Conservation (phyloP, 257 asterid genomes). For the Solanum corneliomulleri region DNA sequence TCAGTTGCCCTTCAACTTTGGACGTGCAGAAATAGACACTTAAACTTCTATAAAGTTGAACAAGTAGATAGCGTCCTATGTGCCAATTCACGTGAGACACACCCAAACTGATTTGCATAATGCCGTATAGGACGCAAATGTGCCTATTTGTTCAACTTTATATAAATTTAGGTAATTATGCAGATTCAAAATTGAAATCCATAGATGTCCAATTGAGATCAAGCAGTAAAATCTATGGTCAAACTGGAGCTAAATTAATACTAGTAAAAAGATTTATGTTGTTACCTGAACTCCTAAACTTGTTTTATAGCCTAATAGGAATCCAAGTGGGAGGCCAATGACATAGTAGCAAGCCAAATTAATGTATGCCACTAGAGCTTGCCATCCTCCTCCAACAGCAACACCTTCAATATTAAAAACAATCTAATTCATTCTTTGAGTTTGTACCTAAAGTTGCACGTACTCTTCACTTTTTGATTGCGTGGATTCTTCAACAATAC, state of each 20-base stretch:
- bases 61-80: not conserved
- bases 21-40: not conserved
- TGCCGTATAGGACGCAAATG: not conserved
- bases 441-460: not conserved
- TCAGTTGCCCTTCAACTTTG: not conserved
- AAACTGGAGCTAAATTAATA: not conserved
- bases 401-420: constrained; percentile 39
- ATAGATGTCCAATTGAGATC: not conserved
- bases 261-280: not conserved
- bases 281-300: constrained; percentile 70
- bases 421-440: not conserved
- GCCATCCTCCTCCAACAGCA: constrained; percentile 99
- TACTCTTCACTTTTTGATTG: not conserved
- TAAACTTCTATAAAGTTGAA: not conserved
- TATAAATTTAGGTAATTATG: not conserved
- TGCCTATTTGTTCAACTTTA: not conserved
- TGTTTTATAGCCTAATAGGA: constrained; percentile 66
- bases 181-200: not conserved
- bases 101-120: not conserved
- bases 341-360: constrained; percentile 68
- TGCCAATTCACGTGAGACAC: not conserved
- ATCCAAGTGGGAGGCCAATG: constrained; percentile 77
- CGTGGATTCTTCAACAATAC: not conserved
- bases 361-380: constrained; percentile 81
- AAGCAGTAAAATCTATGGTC: not conserved